Evolutionary conservation across 331 rosid species (phyloP), one percentile per base, ranked within the genome.

Genomic region (Saraca asoca): DNA sequence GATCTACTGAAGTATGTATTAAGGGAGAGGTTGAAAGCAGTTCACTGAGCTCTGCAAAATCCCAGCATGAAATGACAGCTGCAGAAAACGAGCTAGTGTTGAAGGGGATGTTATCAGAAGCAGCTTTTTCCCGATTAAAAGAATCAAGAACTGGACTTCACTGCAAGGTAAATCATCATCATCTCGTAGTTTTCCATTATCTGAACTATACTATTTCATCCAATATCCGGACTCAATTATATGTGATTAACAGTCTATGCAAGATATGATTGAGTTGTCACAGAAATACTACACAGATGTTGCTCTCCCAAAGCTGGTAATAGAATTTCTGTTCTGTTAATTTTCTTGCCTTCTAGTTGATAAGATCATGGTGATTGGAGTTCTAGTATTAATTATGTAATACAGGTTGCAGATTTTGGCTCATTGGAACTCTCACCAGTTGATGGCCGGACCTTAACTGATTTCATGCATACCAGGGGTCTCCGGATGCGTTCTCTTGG

Each of bases 381-480:
- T 70, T 81, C 52, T 61, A 62, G 15, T 70, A 59, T 64, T 70
- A 64, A 42, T 74, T 62, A 14, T 82, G 43, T 56, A 57, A 75
- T 79, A 54, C 93, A 93, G 98, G 98, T 94, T 58, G 95, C 98
- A 60, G 98, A 94, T 85, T 94, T 94, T 83, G 96, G 97, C 76
- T 94, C 98, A 7, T 81, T 93, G 80, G 98, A 93, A 70, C 96
- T 93, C 65, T 93, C 98, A 35, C 98, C 98, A 19, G 98, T 94
- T 80, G 98, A 94, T 85, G 98, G 98, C 46, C 94, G 97, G 59
- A 94, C 98, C 39, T 80, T 94, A 52, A 94, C 98, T 71, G 98
- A 94, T 80, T 94, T 94, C 85, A 94, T 94, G 98, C 98, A 94
- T 71, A 90, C 97, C 17, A 84, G 98, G 83, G 98, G 98, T 77